These are phyloP conservation scores for Iberis pinnata DNA, from an alignment of 345 rosid genomes.

Conservation along the genomic window DNA sequence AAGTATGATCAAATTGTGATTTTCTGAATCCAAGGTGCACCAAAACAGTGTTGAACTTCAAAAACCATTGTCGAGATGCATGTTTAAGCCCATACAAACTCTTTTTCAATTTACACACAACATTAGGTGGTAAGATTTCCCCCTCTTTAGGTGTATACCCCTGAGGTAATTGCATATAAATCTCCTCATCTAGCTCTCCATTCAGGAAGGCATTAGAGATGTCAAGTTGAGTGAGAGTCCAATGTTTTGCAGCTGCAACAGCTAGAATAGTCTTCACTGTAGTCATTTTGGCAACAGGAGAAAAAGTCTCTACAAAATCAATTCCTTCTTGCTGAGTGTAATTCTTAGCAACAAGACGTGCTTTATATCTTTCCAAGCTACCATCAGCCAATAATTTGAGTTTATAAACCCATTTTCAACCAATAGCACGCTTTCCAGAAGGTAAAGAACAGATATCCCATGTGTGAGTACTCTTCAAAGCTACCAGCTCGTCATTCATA, in stretches of 20 bases:
- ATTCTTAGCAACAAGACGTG: too few relatives aligned
- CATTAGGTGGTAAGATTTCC: not conserved
- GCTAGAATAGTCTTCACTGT: not conserved
- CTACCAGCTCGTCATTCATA: not conserved
- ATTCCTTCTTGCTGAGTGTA: not conserved
- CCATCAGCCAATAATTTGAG: not conserved
- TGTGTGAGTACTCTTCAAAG: not conserved
- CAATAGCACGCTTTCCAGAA: not conserved
- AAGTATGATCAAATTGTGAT: not conserved
- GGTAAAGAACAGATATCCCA: not conserved
- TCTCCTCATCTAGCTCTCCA: not conserved
- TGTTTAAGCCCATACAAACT: not conserved
- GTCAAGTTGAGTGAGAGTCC: not conserved
- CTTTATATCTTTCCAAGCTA: not conserved
- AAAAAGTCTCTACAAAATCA: not conserved
- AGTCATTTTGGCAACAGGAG: not conserved
- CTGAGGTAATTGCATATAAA: not conserved
- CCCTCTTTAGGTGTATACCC: not conserved
- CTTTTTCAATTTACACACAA: not conserved
- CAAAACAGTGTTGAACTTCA: not conserved
- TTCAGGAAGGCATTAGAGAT: not conserved
- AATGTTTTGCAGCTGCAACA: not conserved
- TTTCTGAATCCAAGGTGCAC: not conserved
- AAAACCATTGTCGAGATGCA: not conserved
- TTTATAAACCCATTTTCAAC: not conserved